Conservation (phyloP, 192 early-diverging fungal species). For the Dissophora globulifera region DNA sequence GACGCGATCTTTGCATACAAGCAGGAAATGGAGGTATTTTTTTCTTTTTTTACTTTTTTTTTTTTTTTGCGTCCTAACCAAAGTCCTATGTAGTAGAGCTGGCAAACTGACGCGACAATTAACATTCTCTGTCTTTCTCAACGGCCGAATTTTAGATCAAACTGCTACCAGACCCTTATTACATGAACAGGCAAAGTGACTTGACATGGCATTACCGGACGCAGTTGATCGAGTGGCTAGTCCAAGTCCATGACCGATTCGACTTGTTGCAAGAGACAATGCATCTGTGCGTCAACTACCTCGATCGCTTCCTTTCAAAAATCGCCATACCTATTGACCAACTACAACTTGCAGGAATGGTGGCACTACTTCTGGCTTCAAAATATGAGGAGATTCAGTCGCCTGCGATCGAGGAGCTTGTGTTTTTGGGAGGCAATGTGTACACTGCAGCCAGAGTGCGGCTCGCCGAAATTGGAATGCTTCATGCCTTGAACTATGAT, state of each 20-base stretch:
- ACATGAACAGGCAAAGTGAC: constrained; percentile 59
- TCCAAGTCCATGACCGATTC: constrained; percentile 67
- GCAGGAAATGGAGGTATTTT: constrained; percentile 67
- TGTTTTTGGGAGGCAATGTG: constrained; percentile 57
- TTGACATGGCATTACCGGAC: constrained; percentile 63
- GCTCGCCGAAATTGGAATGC: constrained; percentile 66
- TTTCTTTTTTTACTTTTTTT: too few species aligned
- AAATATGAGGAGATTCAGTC: constrained; percentile 70
- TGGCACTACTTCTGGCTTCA: constrained; percentile 62
- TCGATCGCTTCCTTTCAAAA: constrained; percentile 68
- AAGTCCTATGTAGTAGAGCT: too few species aligned
- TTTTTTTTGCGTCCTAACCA: too few species aligned
- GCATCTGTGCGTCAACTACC: constrained; percentile 64
- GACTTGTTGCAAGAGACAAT: constrained; percentile 70
- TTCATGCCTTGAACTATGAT: constrained; percentile 66
- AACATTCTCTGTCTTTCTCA: constrained; percentile 18
- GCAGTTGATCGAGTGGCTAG: constrained; percentile 67
- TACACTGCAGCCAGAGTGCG: constrained; percentile 60
- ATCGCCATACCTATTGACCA: constrained; percentile 58
- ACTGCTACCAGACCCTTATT: constrained; percentile 61
- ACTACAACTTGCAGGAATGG: constrained; percentile 66
- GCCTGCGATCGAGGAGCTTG: constrained; percentile 62
- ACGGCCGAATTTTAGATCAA: constrained; percentile 21
- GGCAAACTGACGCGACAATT: too few species aligned
- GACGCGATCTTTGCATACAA: constrained; percentile 73